phyloP scores from a whole-genome alignment of 2,329 filamentous ascomycete genomes.

The Aschersonia sp. region DNA sequence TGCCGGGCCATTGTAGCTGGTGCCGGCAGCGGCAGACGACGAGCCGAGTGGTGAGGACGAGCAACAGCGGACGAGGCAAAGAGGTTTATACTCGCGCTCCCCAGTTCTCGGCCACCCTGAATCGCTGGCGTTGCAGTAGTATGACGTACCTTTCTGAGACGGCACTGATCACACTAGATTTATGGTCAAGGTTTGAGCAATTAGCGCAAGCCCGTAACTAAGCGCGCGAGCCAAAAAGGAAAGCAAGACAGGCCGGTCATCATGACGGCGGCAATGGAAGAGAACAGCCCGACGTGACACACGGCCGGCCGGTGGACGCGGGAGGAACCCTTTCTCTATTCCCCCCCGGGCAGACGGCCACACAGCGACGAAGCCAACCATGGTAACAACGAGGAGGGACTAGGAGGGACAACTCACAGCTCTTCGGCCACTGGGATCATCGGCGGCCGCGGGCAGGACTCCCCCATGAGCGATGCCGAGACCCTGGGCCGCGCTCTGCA shows the following conservation, averaged over 20 bases:
- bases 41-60: background rate
- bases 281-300: too few relatives aligned
- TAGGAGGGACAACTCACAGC: constrained; percentile 16
- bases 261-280: too few relatives aligned
- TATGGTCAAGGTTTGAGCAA: background rate
- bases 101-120: constrained; percentile 1
- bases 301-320: too few relatives aligned
- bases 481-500: constrained; percentile 3
- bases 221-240: too few relatives aligned
- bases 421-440: constrained; percentile 18
- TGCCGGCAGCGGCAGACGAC: background rate
- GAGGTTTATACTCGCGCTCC: background rate
- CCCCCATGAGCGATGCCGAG: constrained; percentile 1
- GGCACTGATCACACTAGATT: constrained; percentile 29
- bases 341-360: background rate
- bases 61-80: background rate
- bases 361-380: background rate
- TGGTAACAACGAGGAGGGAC: background rate
- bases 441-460: constrained; percentile 16
- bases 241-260: too few relatives aligned
- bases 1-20: too few relatives aligned
- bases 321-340: too few relatives aligned
- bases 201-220: background rate
- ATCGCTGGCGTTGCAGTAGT: constrained; percentile 1
- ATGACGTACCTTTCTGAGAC: constrained; percentile 23